phyloP scores from a whole-genome alignment of 2,329 filamentous ascomycete species.

The Diaporthe aspalathi region DNA sequence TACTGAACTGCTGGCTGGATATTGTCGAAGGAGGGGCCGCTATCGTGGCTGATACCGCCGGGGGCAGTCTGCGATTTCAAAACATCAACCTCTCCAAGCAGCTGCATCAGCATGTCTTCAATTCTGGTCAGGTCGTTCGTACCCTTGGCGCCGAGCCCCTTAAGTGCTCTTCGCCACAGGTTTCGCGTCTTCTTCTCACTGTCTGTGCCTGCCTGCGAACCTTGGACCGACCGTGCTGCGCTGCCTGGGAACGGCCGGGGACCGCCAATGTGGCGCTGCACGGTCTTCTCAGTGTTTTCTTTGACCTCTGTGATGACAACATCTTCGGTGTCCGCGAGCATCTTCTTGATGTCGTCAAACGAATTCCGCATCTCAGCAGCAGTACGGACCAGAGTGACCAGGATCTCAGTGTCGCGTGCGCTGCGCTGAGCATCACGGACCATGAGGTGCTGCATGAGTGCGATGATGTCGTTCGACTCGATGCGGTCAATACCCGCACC shows the following conservation, averaged over 20 bases:
- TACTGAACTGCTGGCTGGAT: conserved; percentile 71
- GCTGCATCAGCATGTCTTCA: conserved; percentile 90
- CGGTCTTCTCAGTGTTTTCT: conserved; percentile 86
- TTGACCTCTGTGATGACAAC: conserved; percentile 89
- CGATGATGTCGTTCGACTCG: conserved; percentile 95
- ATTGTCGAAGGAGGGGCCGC: conserved; percentile 75
- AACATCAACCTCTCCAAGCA: conserved; percentile 91
- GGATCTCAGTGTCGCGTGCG: conserved; percentile 94
- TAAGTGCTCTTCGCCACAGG: conserved; percentile 93
- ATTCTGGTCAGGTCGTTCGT: conserved; percentile 89
- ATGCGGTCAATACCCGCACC: conserved; percentile 91
- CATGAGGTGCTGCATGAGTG: conserved; percentile 98
- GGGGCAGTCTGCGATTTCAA: conserved; percentile 72
- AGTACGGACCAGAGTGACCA: conserved; percentile 92
- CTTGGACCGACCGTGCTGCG: conserved; percentile 68
- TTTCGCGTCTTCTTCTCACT: conserved; percentile 83
- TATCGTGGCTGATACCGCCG: conserved; percentile 57
- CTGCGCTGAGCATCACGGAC: conserved; percentile 97
- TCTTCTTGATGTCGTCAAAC: conserved; percentile 93
- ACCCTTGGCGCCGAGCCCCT: conserved; percentile 88
- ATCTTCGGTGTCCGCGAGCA: conserved; percentile 90
- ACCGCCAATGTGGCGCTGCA: conserved; percentile 84
- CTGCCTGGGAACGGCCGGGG: conserved; percentile 84
- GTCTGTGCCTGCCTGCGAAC: conserved; percentile 67
- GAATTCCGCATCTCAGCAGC: conserved; percentile 97